Base-by-base conservation (phyloP, 208 protist genomes). In the Trypanosoma conorhini region DNA sequence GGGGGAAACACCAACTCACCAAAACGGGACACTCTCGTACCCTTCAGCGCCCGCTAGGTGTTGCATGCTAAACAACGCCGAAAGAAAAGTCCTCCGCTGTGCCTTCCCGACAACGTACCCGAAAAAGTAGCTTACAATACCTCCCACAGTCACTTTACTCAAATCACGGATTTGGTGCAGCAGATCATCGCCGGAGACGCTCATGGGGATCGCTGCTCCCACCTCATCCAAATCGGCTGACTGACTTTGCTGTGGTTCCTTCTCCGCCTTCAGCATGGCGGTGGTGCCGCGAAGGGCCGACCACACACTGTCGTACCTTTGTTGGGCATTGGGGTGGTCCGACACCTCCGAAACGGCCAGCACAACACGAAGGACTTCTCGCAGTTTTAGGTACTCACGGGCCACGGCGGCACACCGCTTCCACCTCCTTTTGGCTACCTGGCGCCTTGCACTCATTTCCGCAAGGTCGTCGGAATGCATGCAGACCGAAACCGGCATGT, bases 41-140 rank as follows among this genome's bases (percentile, higher is more conserved):
- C 63, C 19, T 31, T 68, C 72, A 15, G 72, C 72, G 12, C 72
- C 72, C 31, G 72, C 64, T 26, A 77, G 52, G 28, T 77, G 72
- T 24, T 77, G 66, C 72, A 77, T 77, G 42, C 72, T 77, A 60
- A 77, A 77, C n/a, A 77, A 48, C 12, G 72, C 63, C 7, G 72
- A 66, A 1, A 77, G 35, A 68, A 77, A 77, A 22, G 54, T 30
- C 52, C 72, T 77, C 2, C 72, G 64, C 65, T 77, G 65, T 31
- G 9, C 65, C 30, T 68, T 77, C 0, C 66, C 72, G 30, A 22
- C 57, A 17, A 77, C 58, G 51, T 70, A 77, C 5, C 65, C 72
- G 63, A 77, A 77, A 40, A 63, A 77, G 38, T 72, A 77, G 44
- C 72, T 77, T 66, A 72, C 72, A 46, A 77, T 72, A 22, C 66